phyloP scores from a whole-genome alignment of 208 protist species.

The Endotrypanum monterogeii region DNA sequence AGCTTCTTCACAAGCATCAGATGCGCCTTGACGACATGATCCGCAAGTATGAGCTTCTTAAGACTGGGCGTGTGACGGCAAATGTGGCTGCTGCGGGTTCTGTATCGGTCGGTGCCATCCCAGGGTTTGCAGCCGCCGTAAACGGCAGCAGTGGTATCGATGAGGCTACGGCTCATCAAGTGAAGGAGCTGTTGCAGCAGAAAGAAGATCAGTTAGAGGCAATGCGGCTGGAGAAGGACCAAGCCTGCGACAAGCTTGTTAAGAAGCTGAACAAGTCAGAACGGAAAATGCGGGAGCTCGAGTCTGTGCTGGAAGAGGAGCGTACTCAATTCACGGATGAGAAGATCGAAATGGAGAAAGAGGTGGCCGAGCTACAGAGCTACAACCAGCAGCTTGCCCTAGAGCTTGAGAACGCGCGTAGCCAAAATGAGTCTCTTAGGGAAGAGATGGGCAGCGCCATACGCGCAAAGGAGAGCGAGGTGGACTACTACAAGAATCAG shows the following conservation, averaged over 20 bases:
- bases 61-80: conserved; percentile 74
- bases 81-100: conserved; percentile 20
- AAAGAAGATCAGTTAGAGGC: conserved; percentile 89
- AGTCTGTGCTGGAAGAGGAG: conserved; percentile 79
- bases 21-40: conserved; percentile 82
- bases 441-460: conserved; percentile 60
- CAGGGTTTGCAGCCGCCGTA: neutral
- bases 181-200: conserved; percentile 76
- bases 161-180: conserved; percentile 63
- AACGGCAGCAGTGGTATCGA: conserved; percentile 35
- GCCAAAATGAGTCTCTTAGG: conserved; percentile 51
- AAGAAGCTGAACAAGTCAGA: conserved; percentile 91
- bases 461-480: conserved; percentile 77
- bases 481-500: conserved; percentile 73
- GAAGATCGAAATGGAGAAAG: conserved; percentile 58
- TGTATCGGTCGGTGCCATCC: neutral
- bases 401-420: conserved; percentile 79
- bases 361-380: conserved; percentile 64
- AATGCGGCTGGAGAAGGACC: conserved; percentile 72
- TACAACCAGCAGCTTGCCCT: conserved; percentile 87
- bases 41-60: conserved; percentile 87
- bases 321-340: conserved; percentile 79
- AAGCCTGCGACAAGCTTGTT: conserved; percentile 88
- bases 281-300: conserved; percentile 76
- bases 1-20: conserved; percentile 89